phyloP scores from a whole-genome alignment of 495 filamentous ascomycete genomes.

The Xylaria flabelliformis region DNA sequence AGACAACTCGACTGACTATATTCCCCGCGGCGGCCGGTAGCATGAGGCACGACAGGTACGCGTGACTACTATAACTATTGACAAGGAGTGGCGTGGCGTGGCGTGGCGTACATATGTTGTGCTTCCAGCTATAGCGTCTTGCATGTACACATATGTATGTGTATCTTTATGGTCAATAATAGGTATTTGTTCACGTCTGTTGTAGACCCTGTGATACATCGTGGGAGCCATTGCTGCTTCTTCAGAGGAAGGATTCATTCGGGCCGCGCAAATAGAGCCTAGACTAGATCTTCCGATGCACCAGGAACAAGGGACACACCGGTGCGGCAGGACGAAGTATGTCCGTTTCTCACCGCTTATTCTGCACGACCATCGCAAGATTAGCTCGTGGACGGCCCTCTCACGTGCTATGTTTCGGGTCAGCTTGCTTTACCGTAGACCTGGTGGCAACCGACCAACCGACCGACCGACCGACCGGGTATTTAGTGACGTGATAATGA shows the following conservation, averaged over 20 bases:
- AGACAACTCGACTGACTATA: conserved; percentile 1
- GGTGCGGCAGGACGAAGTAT: background rate
- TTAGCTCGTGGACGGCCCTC: background rate
- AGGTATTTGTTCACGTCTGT: background rate
- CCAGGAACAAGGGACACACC: background rate
- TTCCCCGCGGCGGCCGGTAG: conserved; percentile 5
- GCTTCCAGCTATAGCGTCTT: background rate
- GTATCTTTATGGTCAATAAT: background rate
- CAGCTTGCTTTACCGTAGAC: background rate
- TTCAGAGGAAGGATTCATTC: background rate
- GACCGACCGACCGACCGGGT: background rate
- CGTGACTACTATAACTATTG: background rate
- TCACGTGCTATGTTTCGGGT: background rate
- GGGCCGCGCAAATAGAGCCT: background rate
- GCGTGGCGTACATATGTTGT: background rate
- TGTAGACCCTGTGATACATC: background rate
- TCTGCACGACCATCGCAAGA: conserved; percentile 20
- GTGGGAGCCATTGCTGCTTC: background rate
- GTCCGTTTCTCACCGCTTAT: conserved; percentile 24
- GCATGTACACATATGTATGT: conserved; percentile 13
- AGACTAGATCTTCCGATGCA: background rate
- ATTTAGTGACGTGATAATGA: conserved; percentile 2
- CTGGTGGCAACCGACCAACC: conserved; percentile 3
- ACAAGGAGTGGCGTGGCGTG: background rate
- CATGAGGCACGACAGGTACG: background rate